phyloP scores from a whole-genome alignment of 2,329 filamentous ascomycete species.

The Talaromyces rugulosus region DNA sequence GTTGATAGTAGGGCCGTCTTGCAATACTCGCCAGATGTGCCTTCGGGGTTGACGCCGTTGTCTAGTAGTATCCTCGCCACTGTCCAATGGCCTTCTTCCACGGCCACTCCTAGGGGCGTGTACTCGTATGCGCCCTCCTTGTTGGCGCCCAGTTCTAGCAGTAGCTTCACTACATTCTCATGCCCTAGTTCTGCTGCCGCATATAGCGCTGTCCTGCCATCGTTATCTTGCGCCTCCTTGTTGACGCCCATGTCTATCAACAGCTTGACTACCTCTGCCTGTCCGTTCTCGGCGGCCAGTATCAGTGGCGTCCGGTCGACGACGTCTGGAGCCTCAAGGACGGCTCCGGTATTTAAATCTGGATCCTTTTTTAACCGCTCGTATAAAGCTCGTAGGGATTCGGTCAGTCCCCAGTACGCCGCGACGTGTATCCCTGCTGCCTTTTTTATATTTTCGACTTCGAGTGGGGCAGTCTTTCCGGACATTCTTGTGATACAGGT shows the following conservation, averaged over 20 bases:
- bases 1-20: slow-evolving; percentile 15
- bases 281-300: slow-evolving; percentile 1
- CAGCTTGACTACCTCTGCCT: slow-evolving; percentile 1
- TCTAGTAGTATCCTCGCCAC: neutral
- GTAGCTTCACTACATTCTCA: neutral
- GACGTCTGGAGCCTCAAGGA: slow-evolving; percentile 2
- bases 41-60: neutral
- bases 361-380: neutral
- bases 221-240: neutral
- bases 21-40: neutral
- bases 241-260: slow-evolving; percentile 2
- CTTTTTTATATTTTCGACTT: neutral
- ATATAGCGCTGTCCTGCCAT: neutral
- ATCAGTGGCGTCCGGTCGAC: slow-evolving; percentile 5
- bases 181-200: neutral
- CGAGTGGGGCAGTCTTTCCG: neutral
- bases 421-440: slow-evolving; percentile 5
- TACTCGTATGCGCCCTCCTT: neutral
- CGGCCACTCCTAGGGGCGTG: neutral
- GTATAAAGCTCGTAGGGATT: slow-evolving; percentile 1
- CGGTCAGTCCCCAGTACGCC: slow-evolving; percentile 8
- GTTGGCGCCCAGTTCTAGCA: neutral
- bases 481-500: neutral
- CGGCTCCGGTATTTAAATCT: neutral
- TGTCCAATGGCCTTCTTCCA: neutral